phyloP scores from a whole-genome alignment of 169 alveolate genomes.

The Blepharisma undulans region DNA sequence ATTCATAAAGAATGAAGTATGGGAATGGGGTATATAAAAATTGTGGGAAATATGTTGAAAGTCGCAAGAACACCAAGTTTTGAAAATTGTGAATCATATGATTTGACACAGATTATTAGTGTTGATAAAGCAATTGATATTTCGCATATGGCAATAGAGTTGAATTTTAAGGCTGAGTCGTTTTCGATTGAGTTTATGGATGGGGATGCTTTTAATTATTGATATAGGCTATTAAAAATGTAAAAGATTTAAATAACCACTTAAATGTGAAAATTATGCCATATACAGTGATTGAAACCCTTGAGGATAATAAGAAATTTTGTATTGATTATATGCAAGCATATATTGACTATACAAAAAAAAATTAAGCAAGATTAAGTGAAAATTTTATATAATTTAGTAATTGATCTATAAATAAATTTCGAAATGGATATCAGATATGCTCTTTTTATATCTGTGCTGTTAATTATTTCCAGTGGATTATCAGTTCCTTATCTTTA shows the following conservation, averaged over 20 bases:
- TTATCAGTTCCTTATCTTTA: background rate
- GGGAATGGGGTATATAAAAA: background rate
- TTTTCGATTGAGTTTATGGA: background rate
- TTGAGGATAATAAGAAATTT: no score
- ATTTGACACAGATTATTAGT: background rate
- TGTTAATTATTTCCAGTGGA: background rate
- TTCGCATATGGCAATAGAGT: background rate
- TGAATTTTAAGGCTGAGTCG: background rate
- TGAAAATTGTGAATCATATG: background rate
- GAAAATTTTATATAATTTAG: no score
- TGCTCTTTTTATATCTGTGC: background rate
- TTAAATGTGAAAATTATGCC: no score
- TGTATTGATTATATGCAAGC: no score
- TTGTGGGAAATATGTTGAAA: background rate
- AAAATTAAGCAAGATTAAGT: no score
- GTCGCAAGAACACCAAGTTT: background rate
- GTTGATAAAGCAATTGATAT: background rate
- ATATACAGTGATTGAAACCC: no score
- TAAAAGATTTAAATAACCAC: background rate
- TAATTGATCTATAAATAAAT: background rate
- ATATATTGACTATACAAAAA: no score
- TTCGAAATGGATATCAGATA: background rate
- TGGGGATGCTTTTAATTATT: background rate
- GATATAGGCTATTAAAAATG: background rate
- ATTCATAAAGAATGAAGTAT: slow-evolving; percentile 1